These are phyloP conservation scores for Epichloe bromicola DNA, from an alignment of 2,329 filamentous ascomycete species.

Conservation along the genomic window DNA sequence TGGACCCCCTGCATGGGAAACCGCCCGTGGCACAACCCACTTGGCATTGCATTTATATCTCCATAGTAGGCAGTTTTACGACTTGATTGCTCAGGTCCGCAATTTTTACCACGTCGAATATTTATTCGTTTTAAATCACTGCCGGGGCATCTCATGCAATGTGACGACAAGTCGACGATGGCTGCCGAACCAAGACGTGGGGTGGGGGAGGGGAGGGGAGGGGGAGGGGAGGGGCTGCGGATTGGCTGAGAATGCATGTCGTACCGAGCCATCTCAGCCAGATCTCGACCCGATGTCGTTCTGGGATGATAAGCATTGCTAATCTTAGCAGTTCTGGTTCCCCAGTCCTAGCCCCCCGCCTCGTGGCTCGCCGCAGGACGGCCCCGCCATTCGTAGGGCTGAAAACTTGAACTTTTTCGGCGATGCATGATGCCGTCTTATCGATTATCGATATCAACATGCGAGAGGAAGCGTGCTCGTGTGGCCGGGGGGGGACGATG, in stretches of 20 bases:
- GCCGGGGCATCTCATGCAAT: neutral
- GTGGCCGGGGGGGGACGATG: neutral
- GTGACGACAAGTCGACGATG: neutral
- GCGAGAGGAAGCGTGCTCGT: no score
- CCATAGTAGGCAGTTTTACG: neutral
- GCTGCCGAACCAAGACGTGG: neutral
- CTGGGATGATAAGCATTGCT: neutral
- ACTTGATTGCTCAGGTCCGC: neutral
- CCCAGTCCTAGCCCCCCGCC: neutral
- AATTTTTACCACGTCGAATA: no score
- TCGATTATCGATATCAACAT: neutral
- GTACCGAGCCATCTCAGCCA: neutral
- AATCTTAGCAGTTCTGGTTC: neutral
- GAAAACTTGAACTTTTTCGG: neutral
- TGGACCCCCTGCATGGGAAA: neutral
- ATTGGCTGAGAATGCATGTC: neutral
- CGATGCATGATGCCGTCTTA: neutral
- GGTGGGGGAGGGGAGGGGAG: neutral
- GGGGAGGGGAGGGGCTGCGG: neutral
- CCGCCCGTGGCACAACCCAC: slow-evolving; percentile 6
- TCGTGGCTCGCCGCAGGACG: neutral
- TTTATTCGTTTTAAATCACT: neutral
- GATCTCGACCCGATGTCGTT: neutral
- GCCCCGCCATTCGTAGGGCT: neutral
- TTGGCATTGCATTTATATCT: neutral